These are phyloP conservation scores for Talaromyces sp. DNA, from an alignment of 2,329 filamentous ascomycete genomes.

Conservation along the genomic window DNA sequence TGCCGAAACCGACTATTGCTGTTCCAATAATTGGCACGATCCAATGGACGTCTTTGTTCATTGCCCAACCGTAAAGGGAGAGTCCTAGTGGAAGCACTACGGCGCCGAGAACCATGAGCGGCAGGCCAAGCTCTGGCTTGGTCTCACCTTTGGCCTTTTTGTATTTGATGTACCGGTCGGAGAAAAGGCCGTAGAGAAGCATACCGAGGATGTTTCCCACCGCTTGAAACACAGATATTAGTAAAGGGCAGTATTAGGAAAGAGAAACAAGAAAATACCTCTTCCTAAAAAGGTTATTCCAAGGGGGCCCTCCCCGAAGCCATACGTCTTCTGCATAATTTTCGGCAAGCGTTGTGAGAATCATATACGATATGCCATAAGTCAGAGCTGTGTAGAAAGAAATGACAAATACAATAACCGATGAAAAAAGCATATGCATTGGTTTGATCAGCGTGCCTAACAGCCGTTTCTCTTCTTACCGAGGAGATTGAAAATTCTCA, in stretches of 20 bases:
- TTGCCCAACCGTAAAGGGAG: constrained; percentile 52
- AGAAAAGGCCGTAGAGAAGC: constrained; percentile 39
- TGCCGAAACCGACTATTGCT: constrained; percentile 47
- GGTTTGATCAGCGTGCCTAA: constrained; percentile 44
- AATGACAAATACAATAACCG: constrained; percentile 46
- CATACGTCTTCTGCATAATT: constrained; percentile 47
- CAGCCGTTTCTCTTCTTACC: constrained; percentile 41
- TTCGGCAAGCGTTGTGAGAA: constrained; percentile 53
- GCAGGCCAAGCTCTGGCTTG: constrained; percentile 8
- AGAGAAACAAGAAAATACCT: constrained; percentile 4
- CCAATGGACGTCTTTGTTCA: constrained; percentile 48
- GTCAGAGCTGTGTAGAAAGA: background rate
- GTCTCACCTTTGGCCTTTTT: constrained; percentile 3
- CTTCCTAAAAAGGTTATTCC: constrained; percentile 48
- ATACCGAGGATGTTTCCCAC: constrained; percentile 41
- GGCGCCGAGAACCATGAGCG: constrained; percentile 1
- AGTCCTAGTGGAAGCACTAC: constrained; percentile 32
- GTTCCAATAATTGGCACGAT: constrained; percentile 53
- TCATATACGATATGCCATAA: constrained; percentile 51
- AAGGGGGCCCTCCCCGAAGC: constrained; percentile 43
- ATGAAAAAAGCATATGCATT: constrained; percentile 45
- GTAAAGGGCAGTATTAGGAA: constrained; percentile 3
- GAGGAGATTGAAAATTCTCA: constrained; percentile 15
- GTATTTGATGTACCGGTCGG: constrained; percentile 21
- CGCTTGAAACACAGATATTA: constrained; percentile 5